A percentile compares a stretch with the other conserved stretches of the same genome.
Evolutionary conservation across 2,329 filamentous ascomycete genomes (phyloP).

Genomic region (Beauveria australis): DNA sequence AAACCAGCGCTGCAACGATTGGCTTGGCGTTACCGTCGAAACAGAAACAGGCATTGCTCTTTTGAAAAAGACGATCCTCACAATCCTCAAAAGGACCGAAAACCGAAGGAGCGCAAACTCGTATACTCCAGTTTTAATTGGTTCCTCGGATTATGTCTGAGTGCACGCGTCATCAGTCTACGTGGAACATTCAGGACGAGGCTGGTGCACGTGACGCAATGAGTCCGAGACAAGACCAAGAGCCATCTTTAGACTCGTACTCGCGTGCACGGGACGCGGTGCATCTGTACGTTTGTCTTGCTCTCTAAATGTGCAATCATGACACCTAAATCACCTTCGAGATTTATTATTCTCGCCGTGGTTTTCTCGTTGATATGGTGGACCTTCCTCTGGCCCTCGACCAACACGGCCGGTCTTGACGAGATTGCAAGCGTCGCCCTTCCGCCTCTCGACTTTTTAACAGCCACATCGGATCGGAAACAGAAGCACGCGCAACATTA

Average conservation of each 20-base stretch:
- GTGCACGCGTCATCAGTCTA: neutral
- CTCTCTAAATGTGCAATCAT: neutral
- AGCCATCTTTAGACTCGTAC: too few relatives aligned
- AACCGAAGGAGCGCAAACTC: too few relatives aligned
- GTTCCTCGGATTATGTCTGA: neutral
- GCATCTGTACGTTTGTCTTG: neutral
- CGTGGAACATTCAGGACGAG: neutral
- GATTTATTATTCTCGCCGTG: neutral
- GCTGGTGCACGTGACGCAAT: neutral
- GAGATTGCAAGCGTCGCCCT: neutral
- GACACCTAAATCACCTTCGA: neutral
- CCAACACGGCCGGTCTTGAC: neutral
- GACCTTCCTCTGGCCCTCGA: neutral
- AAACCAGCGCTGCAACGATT: neutral
- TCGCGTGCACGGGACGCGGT: neutral
- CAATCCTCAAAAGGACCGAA: too few relatives aligned
- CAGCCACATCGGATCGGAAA: neutral
- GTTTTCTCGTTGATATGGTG: neutral
- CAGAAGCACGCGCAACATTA: constrained; percentile 19
- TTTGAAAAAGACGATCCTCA: too few relatives aligned
- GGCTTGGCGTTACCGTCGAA: neutral
- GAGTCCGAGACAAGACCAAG: neutral
- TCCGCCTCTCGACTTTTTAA: constrained; percentile 8
- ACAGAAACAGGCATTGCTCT: neutral
- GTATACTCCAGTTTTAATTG: too few relatives aligned